Evolutionary conservation across 106 monocot species (phyloP).

Genomic region (Alisma plantagoaquatica): DNA sequence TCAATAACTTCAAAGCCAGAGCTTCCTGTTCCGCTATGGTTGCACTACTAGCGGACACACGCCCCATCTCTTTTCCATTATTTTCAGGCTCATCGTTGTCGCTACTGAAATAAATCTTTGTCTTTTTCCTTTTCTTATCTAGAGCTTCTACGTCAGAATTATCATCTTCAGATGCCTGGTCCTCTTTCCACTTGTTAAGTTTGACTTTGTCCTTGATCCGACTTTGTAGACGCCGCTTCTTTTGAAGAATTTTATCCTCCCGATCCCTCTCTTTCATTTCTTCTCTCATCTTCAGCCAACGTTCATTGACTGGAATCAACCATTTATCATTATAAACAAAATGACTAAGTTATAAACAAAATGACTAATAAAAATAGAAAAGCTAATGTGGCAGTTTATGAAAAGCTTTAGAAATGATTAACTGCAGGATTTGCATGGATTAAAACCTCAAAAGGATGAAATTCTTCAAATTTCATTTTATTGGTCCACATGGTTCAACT

Average conservation of each 20-base stretch:
- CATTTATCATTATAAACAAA: no score
- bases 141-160: background rate
- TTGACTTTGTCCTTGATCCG: conserved; percentile 14
- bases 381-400: no score
- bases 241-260: conserved; percentile 12
- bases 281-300: conserved; percentile 14
- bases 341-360: no score
- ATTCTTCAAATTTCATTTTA: no score
- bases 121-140: background rate
- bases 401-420: no score
- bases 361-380: no score
- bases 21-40: conserved; percentile 17
- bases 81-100: conserved; percentile 4
- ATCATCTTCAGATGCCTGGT: background rate
- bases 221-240: conserved; percentile 6
- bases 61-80: background rate
- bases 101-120: conserved; percentile 10
- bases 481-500: no score
- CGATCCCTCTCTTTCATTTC: conserved; percentile 1
- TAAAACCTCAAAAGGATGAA: no score
- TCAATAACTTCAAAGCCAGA: conserved; percentile 17
- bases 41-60: background rate
- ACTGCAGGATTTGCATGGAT: no score
- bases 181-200: conserved; percentile 4
- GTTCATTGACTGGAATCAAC: conserved; percentile 10